These are phyloP conservation scores for Geosmithia putterillii DNA, from an alignment of 2,329 filamentous ascomycete genomes.

Conservation along the genomic window DNA sequence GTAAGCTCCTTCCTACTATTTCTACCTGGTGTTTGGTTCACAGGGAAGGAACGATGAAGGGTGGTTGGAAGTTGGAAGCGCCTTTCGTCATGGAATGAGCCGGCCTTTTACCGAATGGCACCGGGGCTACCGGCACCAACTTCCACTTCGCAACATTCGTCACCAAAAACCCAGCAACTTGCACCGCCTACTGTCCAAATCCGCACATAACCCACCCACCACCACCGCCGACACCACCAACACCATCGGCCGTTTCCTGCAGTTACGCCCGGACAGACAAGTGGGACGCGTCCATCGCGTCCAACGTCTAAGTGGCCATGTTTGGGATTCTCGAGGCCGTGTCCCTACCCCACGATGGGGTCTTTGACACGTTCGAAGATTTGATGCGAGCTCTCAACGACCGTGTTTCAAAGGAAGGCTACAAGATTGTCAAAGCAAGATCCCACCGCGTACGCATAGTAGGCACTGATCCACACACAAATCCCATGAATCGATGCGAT, in stretches of 20 bases:
- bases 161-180: not conserved
- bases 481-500: slow-evolving; percentile 29
- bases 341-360: slow-evolving; percentile 19
- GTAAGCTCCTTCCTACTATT: too few relatives aligned
- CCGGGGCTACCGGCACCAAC: too few relatives aligned
- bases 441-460: slow-evolving; percentile 28
- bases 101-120: too few relatives aligned
- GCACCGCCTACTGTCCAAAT: slow-evolving; percentile 6
- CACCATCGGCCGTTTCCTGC: not conserved
- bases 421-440: slow-evolving; percentile 31
- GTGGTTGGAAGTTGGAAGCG: too few relatives aligned
- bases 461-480: slow-evolving; percentile 25
- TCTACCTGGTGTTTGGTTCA: too few relatives aligned
- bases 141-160: not conserved
- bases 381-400: slow-evolving; percentile 25
- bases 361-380: slow-evolving; percentile 27
- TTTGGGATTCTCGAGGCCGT: slow-evolving; percentile 30
- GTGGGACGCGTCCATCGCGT: slow-evolving; percentile 1
- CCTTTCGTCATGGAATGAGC: too few relatives aligned
- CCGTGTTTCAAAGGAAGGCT: slow-evolving; percentile 29
- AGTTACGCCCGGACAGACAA: not conserved
- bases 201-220: slow-evolving; percentile 5
- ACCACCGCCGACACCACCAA: not conserved
- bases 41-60: too few relatives aligned
- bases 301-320: slow-evolving; percentile 15